phyloP scores from a whole-genome alignment of 768 basidiomycete species.

The Mycena epipterygia region DNA sequence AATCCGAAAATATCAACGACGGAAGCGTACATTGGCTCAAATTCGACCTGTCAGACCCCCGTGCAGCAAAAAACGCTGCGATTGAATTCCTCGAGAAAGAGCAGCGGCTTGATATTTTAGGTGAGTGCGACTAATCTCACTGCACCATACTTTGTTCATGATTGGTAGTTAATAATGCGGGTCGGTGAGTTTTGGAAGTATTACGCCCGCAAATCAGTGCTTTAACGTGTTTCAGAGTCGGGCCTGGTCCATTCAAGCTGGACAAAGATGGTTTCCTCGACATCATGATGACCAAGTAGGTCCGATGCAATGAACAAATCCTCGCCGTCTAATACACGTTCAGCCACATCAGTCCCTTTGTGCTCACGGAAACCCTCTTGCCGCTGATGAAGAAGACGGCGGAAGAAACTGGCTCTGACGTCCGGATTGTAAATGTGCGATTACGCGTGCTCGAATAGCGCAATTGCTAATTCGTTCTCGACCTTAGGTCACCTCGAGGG shows the following conservation, averaged over 20 bases:
- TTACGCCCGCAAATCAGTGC: slow-evolving; percentile 20
- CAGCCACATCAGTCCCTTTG: slow-evolving; percentile 63
- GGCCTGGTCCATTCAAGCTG: slow-evolving; percentile 20
- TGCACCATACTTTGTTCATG: background rate
- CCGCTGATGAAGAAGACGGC: slow-evolving; percentile 63
- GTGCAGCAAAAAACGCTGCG: slow-evolving; percentile 48
- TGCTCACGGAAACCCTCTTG: slow-evolving; percentile 62
- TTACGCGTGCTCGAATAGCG: background rate
- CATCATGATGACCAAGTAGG: slow-evolving; percentile 42
- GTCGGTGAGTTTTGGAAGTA: slow-evolving; percentile 32
- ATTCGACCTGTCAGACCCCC: slow-evolving; percentile 56
- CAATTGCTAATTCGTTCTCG: background rate
- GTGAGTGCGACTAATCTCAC: slow-evolving; percentile 40
- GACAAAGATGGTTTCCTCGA: slow-evolving; percentile 17
- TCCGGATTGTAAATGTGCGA: slow-evolving; percentile 64
- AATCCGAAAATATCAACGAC: slow-evolving; percentile 46
- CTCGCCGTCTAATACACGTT: background rate
- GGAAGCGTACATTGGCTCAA: slow-evolving; percentile 52
- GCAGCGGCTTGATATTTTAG: slow-evolving; percentile 56
- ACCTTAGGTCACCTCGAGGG: slow-evolving; percentile 30
- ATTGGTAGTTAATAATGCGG: slow-evolving; percentile 41
- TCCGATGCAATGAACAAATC: background rate
- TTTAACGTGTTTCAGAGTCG: background rate
- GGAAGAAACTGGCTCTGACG: slow-evolving; percentile 57
- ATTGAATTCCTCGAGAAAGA: slow-evolving; percentile 54